Conservation (phyloP, 176 grass and related monocot species). For the Bonia amplexicaulis region DNA sequence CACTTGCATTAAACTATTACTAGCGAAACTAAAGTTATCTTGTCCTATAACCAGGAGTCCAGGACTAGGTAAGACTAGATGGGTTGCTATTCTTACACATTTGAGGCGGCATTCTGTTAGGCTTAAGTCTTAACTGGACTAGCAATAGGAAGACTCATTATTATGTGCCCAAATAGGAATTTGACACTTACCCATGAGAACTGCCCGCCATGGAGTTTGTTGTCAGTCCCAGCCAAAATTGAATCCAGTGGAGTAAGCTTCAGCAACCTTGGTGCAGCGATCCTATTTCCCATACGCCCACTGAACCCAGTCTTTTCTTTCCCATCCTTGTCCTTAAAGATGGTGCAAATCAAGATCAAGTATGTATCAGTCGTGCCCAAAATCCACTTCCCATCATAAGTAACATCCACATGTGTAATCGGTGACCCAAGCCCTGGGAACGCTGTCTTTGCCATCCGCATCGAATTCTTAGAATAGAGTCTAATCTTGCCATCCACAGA, state of each 20-base stretch:
- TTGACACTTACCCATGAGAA: slow-evolving; percentile 84
- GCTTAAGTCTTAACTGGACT: neutral
- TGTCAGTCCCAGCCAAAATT: slow-evolving; percentile 60
- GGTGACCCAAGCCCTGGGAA: slow-evolving; percentile 88
- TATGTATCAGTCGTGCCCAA: slow-evolving; percentile 80
- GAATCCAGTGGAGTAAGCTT: slow-evolving; percentile 91
- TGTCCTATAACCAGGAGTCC: neutral
- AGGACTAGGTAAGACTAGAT: neutral
- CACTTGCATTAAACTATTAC: neutral
- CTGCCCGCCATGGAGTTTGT: slow-evolving; percentile 78
- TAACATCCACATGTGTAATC: slow-evolving; percentile 80
- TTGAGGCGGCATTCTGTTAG: neutral
- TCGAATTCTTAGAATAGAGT: slow-evolving; percentile 71
- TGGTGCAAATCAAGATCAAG: slow-evolving; percentile 78
- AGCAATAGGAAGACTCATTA: neutral
- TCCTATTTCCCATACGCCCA: slow-evolving; percentile 81
- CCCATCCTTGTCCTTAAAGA: slow-evolving; percentile 91
- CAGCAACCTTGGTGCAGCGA: slow-evolving; percentile 74
- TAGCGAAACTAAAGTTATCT: no score
- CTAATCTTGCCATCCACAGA: slow-evolving; percentile 90
- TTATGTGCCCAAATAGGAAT: neutral
- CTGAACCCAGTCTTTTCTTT: slow-evolving; percentile 85
- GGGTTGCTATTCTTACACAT: neutral
- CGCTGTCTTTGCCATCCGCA: slow-evolving; percentile 89
- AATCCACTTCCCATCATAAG: slow-evolving; percentile 93